A percentile compares a stretch with the other conserved stretches of the same genome.
These are phyloP conservation scores for Niveomyces coronatus DNA, from an alignment of 2,329 filamentous ascomycete genomes.

Conservation along the genomic window DNA sequence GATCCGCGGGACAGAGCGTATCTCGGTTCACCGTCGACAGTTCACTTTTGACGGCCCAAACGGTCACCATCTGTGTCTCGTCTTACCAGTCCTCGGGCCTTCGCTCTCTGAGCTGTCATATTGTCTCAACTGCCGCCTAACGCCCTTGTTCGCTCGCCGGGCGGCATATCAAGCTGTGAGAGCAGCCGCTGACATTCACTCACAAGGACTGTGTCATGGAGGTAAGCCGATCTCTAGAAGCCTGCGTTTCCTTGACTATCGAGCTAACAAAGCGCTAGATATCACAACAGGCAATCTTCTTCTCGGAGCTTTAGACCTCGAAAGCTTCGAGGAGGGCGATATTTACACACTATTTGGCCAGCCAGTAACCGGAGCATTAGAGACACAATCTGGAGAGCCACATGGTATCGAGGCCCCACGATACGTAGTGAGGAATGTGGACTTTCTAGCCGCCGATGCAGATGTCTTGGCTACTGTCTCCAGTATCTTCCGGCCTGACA, in stretches of 20 bases:
- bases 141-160: slow-evolving; percentile 10
- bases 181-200: slow-evolving; percentile 15
- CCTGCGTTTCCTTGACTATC: not conserved
- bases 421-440: slow-evolving; percentile 15
- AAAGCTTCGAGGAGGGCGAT: slow-evolving; percentile 7
- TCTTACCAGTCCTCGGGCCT: slow-evolving; percentile 17
- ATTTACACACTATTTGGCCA: slow-evolving; percentile 11
- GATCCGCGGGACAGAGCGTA: slow-evolving; percentile 1
- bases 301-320: slow-evolving; percentile 9
- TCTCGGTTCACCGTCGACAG: slow-evolving; percentile 7
- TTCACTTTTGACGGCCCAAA: slow-evolving; percentile 17
- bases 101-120: slow-evolving; percentile 11
- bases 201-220: slow-evolving; percentile 17
- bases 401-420: slow-evolving; percentile 13
- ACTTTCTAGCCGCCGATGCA: no score
- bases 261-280: slow-evolving; percentile 8
- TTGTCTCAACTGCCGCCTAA: slow-evolving; percentile 11
- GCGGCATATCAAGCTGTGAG: slow-evolving; percentile 10
- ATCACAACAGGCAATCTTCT: slow-evolving; percentile 15
- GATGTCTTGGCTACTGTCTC: no score
- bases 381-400: slow-evolving; percentile 13
- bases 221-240: slow-evolving; percentile 12
- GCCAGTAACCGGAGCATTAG: slow-evolving; percentile 8
- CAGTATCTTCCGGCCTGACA: slow-evolving; percentile 12
- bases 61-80: slow-evolving; percentile 17